Conservation (phyloP, 345 rosid genomes). For the Corchorus olitorius region DNA sequence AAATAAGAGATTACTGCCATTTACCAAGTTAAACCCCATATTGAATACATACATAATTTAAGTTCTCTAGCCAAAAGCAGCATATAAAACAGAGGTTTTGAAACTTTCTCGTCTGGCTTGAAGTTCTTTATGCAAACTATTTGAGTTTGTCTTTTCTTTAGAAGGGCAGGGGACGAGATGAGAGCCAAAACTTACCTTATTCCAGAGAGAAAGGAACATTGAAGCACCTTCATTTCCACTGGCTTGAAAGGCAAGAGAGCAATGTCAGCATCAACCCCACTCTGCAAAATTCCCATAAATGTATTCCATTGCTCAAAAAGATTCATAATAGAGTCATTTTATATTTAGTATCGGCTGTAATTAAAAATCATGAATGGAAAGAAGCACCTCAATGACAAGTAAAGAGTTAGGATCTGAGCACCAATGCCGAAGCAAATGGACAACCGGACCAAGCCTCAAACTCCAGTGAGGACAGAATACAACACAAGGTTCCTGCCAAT, state of each 20-base stretch:
- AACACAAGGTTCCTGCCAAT: constrained; percentile 89
- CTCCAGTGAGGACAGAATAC: constrained; percentile 79
- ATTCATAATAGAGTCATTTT: constrained; percentile 6
- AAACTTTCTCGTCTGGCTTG: background rate
- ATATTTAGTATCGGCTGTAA: background rate
- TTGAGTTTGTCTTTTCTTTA: background rate
- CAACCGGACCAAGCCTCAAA: constrained; percentile 78
- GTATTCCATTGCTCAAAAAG: constrained; percentile 17
- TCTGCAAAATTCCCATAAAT: constrained; percentile 48
- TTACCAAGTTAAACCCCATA: background rate
- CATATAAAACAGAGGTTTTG: background rate
- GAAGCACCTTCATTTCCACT: constrained; percentile 73
- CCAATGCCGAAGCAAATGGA: constrained; percentile 82
- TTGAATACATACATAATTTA: constrained; percentile 1
- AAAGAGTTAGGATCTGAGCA: constrained; percentile 62
- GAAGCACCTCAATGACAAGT: constrained; percentile 76
- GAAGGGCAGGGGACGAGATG: background rate
- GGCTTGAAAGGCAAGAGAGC: constrained; percentile 81
- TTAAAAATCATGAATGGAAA: constrained; percentile 7
- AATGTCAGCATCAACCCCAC: constrained; percentile 49
- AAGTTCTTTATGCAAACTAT: background rate
- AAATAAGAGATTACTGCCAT: background rate
- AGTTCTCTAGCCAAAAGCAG: background rate
- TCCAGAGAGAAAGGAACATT: constrained; percentile 82
- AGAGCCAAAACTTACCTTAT: constrained; percentile 45